These are phyloP conservation scores for Ampelomyces quisqualis DNA, from an alignment of 2,329 filamentous ascomycete genomes.

Conservation along the genomic window DNA sequence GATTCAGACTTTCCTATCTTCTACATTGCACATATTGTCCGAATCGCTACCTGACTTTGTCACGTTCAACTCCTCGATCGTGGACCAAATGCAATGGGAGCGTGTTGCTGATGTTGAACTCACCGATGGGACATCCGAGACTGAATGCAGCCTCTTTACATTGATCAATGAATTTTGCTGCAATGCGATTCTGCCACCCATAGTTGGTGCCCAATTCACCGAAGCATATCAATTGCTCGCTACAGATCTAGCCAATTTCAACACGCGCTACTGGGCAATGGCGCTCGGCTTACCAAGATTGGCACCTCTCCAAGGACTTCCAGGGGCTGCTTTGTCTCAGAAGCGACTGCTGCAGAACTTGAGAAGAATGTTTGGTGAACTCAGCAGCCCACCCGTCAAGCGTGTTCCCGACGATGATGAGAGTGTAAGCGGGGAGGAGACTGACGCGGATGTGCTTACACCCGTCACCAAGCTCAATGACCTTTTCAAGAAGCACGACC, in stretches of 20 bases:
- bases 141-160: slow-evolving; percentile 48
- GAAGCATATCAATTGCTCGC: slow-evolving; percentile 48
- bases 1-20: slow-evolving; percentile 46
- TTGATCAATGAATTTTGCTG: slow-evolving; percentile 61
- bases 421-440: slow-evolving; percentile 37
- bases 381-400: slow-evolving; percentile 31
- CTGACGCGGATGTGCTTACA: slow-evolving; percentile 37
- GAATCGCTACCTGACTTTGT: slow-evolving; percentile 57
- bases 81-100: slow-evolving; percentile 66
- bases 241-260: slow-evolving; percentile 58
- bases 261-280: slow-evolving; percentile 56
- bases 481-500: slow-evolving; percentile 30
- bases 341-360: slow-evolving; percentile 35
- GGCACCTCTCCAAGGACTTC: slow-evolving; percentile 53
- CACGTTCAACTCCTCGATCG: slow-evolving; percentile 59
- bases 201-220: slow-evolving; percentile 55
- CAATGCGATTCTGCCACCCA: slow-evolving; percentile 50
- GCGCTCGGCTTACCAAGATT: slow-evolving; percentile 58
- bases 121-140: slow-evolving; percentile 47
- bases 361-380: slow-evolving; percentile 26
- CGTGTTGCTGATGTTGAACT: slow-evolving; percentile 52
- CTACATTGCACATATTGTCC: slow-evolving; percentile 34
- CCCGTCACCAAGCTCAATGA: slow-evolving; percentile 36
- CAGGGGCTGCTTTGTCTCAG: slow-evolving; percentile 37
- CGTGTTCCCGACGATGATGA: slow-evolving; percentile 34